phyloP scores from a whole-genome alignment of 371 early-diverging fungal species.

The Massospora cicadina region DNA sequence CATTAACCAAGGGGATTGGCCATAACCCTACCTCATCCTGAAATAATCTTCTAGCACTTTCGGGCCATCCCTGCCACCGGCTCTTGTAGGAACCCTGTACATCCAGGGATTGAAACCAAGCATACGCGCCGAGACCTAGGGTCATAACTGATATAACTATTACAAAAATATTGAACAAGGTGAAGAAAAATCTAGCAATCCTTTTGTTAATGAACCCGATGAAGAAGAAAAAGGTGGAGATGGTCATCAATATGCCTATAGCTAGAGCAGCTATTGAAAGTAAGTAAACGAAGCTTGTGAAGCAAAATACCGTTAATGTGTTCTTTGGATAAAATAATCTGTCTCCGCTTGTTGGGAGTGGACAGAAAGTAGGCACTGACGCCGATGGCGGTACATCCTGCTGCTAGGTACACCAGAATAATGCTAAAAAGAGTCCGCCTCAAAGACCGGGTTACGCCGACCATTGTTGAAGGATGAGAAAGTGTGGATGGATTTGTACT shows the following conservation, averaged over 20 bases:
- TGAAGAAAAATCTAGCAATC: not conserved
- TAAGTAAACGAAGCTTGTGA: not conserved
- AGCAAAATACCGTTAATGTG: not conserved
- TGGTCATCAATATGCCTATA: constrained; percentile 4
- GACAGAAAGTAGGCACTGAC: constrained; percentile 9
- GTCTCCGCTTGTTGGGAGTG: constrained; percentile 7
- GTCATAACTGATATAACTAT: not conserved
- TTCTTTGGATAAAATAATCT: not conserved
- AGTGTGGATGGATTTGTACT: not conserved
- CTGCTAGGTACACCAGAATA: not conserved
- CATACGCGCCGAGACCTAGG: constrained; percentile 7
- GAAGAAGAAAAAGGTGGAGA: constrained; percentile 2
- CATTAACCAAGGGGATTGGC: not conserved
- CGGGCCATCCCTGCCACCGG: constrained; percentile 7
- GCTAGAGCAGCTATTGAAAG: constrained; percentile 3
- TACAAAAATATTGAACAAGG: not conserved
- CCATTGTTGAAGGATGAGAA: constrained; percentile 2
- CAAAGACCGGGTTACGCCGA: constrained; percentile 4
- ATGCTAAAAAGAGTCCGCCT: not conserved
- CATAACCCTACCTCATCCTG: constrained; percentile 5
- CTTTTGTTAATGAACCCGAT: not conserved
- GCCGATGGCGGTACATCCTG: constrained; percentile 6
- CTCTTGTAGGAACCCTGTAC: not conserved
- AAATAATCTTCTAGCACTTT: not conserved
- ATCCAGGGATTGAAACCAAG: constrained; percentile 11